Conservation (phyloP, 2,329 filamentous ascomycete species). For the Colletotrichum abscissum region DNA sequence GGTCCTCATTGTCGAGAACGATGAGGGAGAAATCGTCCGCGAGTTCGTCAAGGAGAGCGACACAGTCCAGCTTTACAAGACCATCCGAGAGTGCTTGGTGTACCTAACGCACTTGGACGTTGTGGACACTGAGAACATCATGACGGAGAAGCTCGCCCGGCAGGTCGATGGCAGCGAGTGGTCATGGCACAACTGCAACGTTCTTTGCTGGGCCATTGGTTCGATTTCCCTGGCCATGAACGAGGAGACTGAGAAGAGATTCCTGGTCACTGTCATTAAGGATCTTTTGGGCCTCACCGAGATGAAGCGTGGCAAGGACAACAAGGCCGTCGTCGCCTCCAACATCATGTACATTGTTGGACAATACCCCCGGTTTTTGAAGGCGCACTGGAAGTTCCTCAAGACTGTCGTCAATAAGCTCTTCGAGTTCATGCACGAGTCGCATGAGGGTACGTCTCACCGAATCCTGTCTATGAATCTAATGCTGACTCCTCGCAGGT, state of each 20-base stretch:
- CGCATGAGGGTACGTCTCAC: conserved; percentile 82
- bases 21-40: conserved; percentile 97
- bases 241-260: conserved; percentile 98
- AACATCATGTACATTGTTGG: conserved; percentile 99
- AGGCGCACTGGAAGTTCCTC: conserved; percentile 99
- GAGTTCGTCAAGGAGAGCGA: conserved; percentile 99
- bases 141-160: conserved; percentile 96
- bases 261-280: conserved; percentile 98
- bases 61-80: conserved; percentile 99
- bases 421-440: conserved; percentile 99
- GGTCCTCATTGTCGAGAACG: conserved; percentile 98
- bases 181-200: conserved; percentile 99
- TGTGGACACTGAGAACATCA: conserved; percentile 96
- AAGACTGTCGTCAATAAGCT: conserved; percentile 99
- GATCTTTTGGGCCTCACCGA: conserved; percentile 96
- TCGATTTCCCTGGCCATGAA: conserved; percentile 99
- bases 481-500: conserved; percentile 57
- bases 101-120: conserved; percentile 98
- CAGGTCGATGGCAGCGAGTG: conserved; percentile 96
- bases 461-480: no score
- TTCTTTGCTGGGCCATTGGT: conserved; percentile 98
- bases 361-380: conserved; percentile 97
- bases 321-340: conserved; percentile 98
- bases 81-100: conserved; percentile 94
- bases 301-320: conserved; percentile 99